Evolutionary conservation across 2,329 filamentous ascomycete species (phyloP), one percentile per base, ranked within the genome.

Genomic region (Grosmannia penicillata): DNA sequence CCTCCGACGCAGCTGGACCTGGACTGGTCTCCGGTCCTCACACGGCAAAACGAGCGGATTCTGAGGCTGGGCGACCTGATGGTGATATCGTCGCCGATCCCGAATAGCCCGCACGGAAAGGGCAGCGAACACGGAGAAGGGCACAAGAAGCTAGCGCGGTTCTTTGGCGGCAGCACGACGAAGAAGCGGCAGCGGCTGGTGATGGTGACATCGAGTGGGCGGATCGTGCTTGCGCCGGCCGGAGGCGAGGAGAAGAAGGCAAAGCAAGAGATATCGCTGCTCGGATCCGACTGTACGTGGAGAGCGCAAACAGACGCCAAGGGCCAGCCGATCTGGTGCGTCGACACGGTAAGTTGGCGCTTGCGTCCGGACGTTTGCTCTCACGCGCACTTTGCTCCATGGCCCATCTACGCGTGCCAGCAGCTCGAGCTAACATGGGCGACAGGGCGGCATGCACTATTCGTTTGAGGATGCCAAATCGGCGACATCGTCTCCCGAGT

Each of bases 1-100:
- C 89, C 91, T n/a, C 91, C 91, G 1, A 94, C 83, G 36, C 91
- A 96, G 56, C 66, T 98, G 21, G 91, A 98, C 53, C 93, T 98
- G 41, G 91, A 98, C 59, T 98, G 91, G 91, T 95, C 89, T 1
- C 91, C 91, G 1, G 87, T 98, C 5, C 65, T 98, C 39, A 95
- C 83, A 9, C 78, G 79, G 51, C 79, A 76, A 43, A 95, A 96
- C 52, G 91, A 98, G 58, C 75, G 91, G 26, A 98, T 98, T 48
- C 59, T 98, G 45, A 95, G 93, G 56, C 66, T 98, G 18, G 91
- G 91, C 3, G 94, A 98, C 51, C 63, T 95, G 45, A 73, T 86
- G 57, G 87, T 98, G 8, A 68, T 83, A 28, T 81, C 84, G 6
- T 75, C 83, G 3, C 81, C 87, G 9, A 70, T 86, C 38, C 71